A percentile compares a stretch with the other conserved stretches of the same genome.
Evolutionary conservation across 208 protist genomes (phyloP).

Genomic region (Angomonas deanei): DNA sequence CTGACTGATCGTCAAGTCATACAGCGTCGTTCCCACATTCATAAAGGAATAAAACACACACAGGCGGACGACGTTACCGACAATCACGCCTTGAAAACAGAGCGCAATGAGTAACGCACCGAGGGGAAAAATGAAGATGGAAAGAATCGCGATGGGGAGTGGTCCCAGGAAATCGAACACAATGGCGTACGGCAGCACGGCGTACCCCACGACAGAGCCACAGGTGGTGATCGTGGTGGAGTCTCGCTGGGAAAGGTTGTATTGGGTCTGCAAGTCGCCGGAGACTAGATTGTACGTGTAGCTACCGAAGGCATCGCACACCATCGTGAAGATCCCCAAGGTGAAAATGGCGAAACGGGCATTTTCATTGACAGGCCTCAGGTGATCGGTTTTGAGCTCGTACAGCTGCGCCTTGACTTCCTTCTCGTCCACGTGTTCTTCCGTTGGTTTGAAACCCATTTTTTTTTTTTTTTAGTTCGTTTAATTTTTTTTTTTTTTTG

Average conservation of each 20-base stretch:
- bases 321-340: conserved; percentile 14
- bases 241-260: conserved; percentile 47
- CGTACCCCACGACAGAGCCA: conserved; percentile 26
- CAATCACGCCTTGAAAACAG: conserved; percentile 31
- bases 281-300: conserved; percentile 60
- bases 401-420: neutral
- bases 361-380: neutral
- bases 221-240: conserved; percentile 49
- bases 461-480: neutral
- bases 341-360: conserved; percentile 19
- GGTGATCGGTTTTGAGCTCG: neutral
- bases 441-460: neutral
- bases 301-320: conserved; percentile 16
- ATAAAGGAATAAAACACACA: conserved; percentile 32
- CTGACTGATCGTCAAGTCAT: conserved; percentile 28
- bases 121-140: conserved; percentile 15
- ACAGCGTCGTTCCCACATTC: conserved; percentile 22
- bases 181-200: conserved; percentile 31
- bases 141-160: conserved; percentile 4
- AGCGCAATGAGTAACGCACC: conserved; percentile 28
- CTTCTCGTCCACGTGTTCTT: too few species aligned
- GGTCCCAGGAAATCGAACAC: conserved; percentile 48
- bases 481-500: neutral
- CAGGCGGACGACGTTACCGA: conserved; percentile 21
- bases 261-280: conserved; percentile 28